Base-by-base conservation (phyloP, 176 grass and related monocot genomes). In the Oryza glaberrima region DNA sequence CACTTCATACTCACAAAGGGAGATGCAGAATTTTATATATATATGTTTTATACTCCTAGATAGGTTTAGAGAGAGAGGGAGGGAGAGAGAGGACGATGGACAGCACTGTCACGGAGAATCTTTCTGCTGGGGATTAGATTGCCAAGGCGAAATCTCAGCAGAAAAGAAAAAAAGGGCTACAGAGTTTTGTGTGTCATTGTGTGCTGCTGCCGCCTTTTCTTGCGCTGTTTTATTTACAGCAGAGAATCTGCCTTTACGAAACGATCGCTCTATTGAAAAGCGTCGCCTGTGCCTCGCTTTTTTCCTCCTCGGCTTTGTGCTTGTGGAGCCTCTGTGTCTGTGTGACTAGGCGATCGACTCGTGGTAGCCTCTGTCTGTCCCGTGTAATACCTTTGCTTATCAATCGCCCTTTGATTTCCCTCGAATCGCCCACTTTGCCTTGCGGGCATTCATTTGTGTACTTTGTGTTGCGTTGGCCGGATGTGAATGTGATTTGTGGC, bases 101-200 rank as follows among this genome's bases (percentile, higher is more conserved):
- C 72, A 68, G 16, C 72, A 68, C 45, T 12, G 58, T 12, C 73
- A 51, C 1, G 79, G 76, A 58, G 86, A 88, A 88, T 88, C 89
- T 88, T 83, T 77, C 77, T 60, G 66, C 77, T 4, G 73, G 73
- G 22, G 12, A 19, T 26, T 81, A 58, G 78, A 83, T 90, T 52
- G 79, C 79, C 80, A 69, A 11, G 75, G 67, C 54, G 23, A 86
- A 25, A 76, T 40, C 28, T 38, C 12, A 77, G 48, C 67, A 48
- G 61, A 75, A 75, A 68, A 54, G 63, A 48, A 83, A 32, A 83
- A 84, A 82, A 56, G 52, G 11, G 16, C 41, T 51, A 16, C 36
- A 69, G 67, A 70, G 43, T 14, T 14, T 11, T 44, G 43, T 44
- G 43, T 38, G 36, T 5, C 30, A 32, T 32, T 32, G 30, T 32